Conservation (phyloP, 257 asterid genomes). For the Penstemon davidsonii region DNA sequence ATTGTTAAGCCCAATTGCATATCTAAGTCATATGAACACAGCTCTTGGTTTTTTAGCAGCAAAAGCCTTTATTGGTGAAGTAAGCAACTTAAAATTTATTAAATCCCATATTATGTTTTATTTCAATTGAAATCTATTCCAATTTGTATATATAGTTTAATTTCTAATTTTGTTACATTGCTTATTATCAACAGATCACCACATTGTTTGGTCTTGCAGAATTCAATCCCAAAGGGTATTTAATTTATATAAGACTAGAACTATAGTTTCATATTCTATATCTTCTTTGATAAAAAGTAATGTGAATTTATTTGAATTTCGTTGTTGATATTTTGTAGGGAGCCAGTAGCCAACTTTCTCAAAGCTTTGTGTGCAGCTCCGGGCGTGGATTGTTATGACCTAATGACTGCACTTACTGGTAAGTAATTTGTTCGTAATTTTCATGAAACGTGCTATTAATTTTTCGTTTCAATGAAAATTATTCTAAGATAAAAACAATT, state of each 20-base stretch:
- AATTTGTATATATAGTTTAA: not conserved
- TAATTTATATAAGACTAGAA: not conserved
- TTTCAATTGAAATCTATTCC: too few relatives aligned
- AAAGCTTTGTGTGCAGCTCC: constrained; percentile 44
- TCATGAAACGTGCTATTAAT: not conserved
- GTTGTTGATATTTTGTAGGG: constrained; percentile 30
- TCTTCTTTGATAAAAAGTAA: not conserved
- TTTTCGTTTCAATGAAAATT: not conserved
- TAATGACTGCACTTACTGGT: constrained; percentile 71
- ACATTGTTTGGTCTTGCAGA: constrained; percentile 71
- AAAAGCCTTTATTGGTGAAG: constrained; percentile 57
- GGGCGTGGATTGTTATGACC: constrained; percentile 64
- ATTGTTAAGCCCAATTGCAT: constrained; percentile 71
- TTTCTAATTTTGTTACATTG: not conserved
- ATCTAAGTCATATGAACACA: constrained; percentile 55
- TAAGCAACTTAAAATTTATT: constrained; percentile 10
- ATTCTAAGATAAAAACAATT: not conserved
- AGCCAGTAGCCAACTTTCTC: constrained; percentile 41
- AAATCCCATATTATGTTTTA: too few relatives aligned
- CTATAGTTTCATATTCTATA: not conserved
- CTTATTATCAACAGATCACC: constrained; percentile 48
- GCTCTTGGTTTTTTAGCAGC: constrained; percentile 50
- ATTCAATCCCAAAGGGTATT: constrained; percentile 68
- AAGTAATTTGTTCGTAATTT: not conserved
- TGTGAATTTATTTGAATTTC: not conserved